Conservation (phyloP, 495 filamentous ascomycete genomes). For the Schizothecium vesticola region DNA sequence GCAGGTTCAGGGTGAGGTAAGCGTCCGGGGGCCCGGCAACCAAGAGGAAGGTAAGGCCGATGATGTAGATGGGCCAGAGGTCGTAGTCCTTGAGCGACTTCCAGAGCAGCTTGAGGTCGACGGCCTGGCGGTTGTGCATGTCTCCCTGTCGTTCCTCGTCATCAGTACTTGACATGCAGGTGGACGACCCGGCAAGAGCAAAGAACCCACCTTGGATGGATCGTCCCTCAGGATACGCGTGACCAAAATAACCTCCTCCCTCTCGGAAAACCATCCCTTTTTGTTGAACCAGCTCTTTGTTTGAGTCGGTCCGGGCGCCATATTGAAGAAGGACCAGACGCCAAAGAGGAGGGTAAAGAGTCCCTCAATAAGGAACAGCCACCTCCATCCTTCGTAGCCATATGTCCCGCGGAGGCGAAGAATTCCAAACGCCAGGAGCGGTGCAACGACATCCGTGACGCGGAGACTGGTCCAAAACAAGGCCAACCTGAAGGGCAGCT, state of each 20-base stretch:
- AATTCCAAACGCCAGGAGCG: slow-evolving; percentile 45
- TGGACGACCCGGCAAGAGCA: neutral
- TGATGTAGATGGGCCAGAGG: slow-evolving; percentile 55
- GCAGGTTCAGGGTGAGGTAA: slow-evolving; percentile 47
- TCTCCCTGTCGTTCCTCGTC: slow-evolving; percentile 21
- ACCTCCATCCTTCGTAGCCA: slow-evolving; percentile 54
- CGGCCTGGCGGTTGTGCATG: slow-evolving; percentile 54
- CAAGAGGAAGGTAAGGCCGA: slow-evolving; percentile 48
- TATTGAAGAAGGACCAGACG: slow-evolving; percentile 39
- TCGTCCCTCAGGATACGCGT: slow-evolving; percentile 60
- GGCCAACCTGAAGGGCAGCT: slow-evolving; percentile 44
- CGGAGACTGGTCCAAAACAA: slow-evolving; percentile 46
- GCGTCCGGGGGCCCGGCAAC: slow-evolving; percentile 38
- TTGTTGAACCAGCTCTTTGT: slow-evolving; percentile 48
- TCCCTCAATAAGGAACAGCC: slow-evolving; percentile 49
- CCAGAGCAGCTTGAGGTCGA: slow-evolving; percentile 42
- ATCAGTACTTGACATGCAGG: neutral
- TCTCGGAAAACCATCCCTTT: slow-evolving; percentile 56
- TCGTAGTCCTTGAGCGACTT: slow-evolving; percentile 48
- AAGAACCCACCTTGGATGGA: slow-evolving; percentile 47
- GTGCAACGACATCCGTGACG: slow-evolving; percentile 42
- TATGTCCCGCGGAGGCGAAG: slow-evolving; percentile 44
- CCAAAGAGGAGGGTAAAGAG: slow-evolving; percentile 47
- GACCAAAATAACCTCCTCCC: slow-evolving; percentile 54
- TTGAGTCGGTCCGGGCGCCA: slow-evolving; percentile 25